These are phyloP conservation scores for Fusarium succisae DNA, from an alignment of 2,329 filamentous ascomycete genomes.

Conservation along the genomic window DNA sequence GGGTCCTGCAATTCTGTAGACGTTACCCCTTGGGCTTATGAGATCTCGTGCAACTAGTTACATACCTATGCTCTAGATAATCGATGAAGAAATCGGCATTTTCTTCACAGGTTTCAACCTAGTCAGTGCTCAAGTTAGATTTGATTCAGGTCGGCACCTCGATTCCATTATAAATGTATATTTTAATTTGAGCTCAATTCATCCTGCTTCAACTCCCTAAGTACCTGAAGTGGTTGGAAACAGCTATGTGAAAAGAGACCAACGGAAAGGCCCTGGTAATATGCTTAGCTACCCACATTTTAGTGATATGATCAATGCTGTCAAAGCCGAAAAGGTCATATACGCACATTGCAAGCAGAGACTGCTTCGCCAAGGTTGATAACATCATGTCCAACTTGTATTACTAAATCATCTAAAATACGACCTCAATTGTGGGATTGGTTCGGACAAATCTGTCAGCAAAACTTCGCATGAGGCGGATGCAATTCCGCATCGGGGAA, in stretches of 20 bases:
- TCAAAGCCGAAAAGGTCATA: background rate
- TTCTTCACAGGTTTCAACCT: no score
- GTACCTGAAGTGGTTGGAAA: fast-evolving
- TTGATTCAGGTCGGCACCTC: no score
- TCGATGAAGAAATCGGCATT: background rate
- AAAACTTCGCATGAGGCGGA: background rate
- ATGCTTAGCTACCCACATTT: no score
- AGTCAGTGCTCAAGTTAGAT: no score
- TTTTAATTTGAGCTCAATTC: background rate
- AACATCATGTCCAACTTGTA: fast-evolving
- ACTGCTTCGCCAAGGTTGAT: background rate
- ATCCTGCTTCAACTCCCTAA: no score
- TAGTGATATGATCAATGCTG: background rate
- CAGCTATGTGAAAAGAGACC: fast-evolving
- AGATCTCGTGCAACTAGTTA: background rate
- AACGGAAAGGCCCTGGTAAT: background rate
- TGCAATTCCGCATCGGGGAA: no score
- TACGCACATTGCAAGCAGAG: no score
- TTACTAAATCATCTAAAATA: background rate
- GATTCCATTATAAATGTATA: fast-evolving
- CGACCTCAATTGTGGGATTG: background rate
- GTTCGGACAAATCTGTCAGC: background rate
- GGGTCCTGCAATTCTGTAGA: background rate
- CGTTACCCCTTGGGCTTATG: background rate
- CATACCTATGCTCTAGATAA: no score